Evolutionary conservation across 2,329 filamentous ascomycete species (phyloP).

Genomic region (Lachnellula suecica): DNA sequence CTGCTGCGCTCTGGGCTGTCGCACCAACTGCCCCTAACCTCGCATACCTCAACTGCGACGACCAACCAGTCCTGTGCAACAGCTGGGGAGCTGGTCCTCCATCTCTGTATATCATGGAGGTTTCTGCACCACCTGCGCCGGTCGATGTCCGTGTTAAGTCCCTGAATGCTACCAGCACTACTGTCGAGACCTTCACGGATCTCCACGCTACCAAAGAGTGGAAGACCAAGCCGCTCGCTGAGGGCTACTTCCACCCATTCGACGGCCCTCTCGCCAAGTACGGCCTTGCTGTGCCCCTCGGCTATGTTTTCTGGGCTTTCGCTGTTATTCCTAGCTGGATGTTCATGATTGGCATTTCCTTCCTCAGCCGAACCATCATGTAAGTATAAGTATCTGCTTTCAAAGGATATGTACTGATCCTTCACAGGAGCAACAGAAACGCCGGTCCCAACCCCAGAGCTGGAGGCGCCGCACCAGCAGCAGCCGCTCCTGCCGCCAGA

Average conservation of each 20-base stretch:
- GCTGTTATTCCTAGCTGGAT: constrained; percentile 70
- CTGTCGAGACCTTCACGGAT: constrained; percentile 60
- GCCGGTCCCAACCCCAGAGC: constrained; percentile 7
- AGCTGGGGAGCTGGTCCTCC: constrained; percentile 66
- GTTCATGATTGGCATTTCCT: constrained; percentile 74
- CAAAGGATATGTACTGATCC: constrained; percentile 21
- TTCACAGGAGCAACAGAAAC: constrained; percentile 24
- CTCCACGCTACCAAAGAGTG: constrained; percentile 56
- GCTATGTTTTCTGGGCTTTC: constrained; percentile 67
- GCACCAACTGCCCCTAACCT: constrained; percentile 64
- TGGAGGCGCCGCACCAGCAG: constrained; percentile 16
- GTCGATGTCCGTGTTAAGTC: constrained; percentile 64
- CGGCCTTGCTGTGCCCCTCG: constrained; percentile 61
- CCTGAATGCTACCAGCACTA: constrained; percentile 69
- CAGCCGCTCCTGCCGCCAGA: constrained; percentile 20
- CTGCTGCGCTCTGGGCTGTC: constrained; percentile 61
- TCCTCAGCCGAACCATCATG: constrained; percentile 75
- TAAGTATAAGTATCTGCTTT: constrained; percentile 45
- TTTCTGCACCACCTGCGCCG: constrained; percentile 63
- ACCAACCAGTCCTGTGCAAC: constrained; percentile 73
- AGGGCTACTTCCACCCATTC: constrained; percentile 76
- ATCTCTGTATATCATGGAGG: constrained; percentile 64
- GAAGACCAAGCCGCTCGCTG: constrained; percentile 46
- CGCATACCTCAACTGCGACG: constrained; percentile 71
- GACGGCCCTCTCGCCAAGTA: constrained; percentile 65